phyloP scores from a whole-genome alignment of 805 yeast genomes.

The Ogataea saltuana region DNA sequence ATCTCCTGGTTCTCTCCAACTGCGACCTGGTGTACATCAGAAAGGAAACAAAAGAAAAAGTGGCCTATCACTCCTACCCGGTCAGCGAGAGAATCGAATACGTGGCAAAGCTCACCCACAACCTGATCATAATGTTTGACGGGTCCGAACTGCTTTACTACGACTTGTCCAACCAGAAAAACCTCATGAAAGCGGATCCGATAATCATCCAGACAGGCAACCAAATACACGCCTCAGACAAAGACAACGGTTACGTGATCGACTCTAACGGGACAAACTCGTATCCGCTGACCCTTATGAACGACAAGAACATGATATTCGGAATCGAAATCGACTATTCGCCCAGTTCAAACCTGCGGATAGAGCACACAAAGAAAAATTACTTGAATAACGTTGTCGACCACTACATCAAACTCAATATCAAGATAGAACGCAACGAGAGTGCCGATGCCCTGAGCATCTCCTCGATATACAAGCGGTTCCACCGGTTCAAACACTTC shows the following conservation, averaged over 20 bases:
- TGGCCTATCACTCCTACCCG: slow-evolving; percentile 26
- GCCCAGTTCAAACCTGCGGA: slow-evolving; percentile 24
- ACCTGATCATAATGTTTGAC: slow-evolving; percentile 34
- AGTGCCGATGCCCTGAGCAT: slow-evolving; percentile 30
- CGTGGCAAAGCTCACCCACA: slow-evolving; percentile 30
- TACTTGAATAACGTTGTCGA: slow-evolving; percentile 49
- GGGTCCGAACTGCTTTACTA: slow-evolving; percentile 36
- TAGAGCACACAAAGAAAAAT: slow-evolving; percentile 41
- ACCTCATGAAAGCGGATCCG: slow-evolving; percentile 30
- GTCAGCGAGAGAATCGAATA: slow-evolving; percentile 34
- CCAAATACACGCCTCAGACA: slow-evolving; percentile 27
- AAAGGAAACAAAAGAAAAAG: slow-evolving; percentile 18
- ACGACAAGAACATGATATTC: slow-evolving; percentile 48
- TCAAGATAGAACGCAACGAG: slow-evolving; percentile 22
- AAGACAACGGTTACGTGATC: slow-evolving; percentile 15
- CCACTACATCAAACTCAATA: slow-evolving; percentile 41
- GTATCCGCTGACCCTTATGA: slow-evolving; percentile 50
- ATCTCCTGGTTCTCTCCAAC: slow-evolving; percentile 32
- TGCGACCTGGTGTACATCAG: slow-evolving; percentile 33
- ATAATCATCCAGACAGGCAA: slow-evolving; percentile 35
- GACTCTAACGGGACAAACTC: slow-evolving; percentile 38
- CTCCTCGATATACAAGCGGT: slow-evolving; percentile 37
- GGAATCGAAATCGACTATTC: slow-evolving; percentile 49
- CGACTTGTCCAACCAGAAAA: slow-evolving; percentile 29
- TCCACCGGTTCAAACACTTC: slow-evolving; percentile 43